Base-by-base conservation (phyloP, 768 basidiomycete species). In the Suillus brevipes region DNA sequence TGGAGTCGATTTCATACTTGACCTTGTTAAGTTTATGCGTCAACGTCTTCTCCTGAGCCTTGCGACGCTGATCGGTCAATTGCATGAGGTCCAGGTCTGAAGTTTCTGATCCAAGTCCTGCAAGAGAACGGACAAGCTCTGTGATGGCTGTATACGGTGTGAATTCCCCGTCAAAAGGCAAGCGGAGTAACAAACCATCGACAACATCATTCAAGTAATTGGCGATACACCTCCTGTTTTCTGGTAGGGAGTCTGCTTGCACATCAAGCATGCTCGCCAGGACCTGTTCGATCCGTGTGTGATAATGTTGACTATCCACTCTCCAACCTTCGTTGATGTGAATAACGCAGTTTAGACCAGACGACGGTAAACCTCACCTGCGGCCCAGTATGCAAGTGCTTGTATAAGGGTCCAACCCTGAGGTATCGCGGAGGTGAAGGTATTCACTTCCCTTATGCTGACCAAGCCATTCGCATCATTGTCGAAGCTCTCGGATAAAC, bases 401-500 rank as follows among this genome's bases (percentile, higher is more conserved):
- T 72, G 69, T 1, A 64, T 71, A 5, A 79, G 64, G 57, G 73
- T 75, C 77, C 77, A 80, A 28, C 70, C 75, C 43, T 70, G 37
- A 1, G 78, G 79, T 9, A 73, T 68, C 28, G 68, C 60, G 7
- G 65, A 31, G 1, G 75, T 77, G 59, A 80, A 78, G 0, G 62
- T 57, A 57, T 80, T 80, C 1, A 74, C 76, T 40, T 78, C 78
- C 7, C 68, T 68, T 10, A 79, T 69, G 38, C 70, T 77, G 20
- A 80, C 70, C 45, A 78, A 81, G 0, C 80, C 79, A 6, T 78
- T 77, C 0, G 72, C 76, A 63, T 82, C 80, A 38, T 78, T 78
- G 56, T 82, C 82, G 55, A 81, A 77, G 0, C 80, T 80, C 62
- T 81, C 80, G n/a, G 73, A 68, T 42, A 82, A 69, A 0, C 75